Evolutionary conservation across 306 rosid genomes (phyloP).

Genomic region (Biancaea sappan): DNA sequence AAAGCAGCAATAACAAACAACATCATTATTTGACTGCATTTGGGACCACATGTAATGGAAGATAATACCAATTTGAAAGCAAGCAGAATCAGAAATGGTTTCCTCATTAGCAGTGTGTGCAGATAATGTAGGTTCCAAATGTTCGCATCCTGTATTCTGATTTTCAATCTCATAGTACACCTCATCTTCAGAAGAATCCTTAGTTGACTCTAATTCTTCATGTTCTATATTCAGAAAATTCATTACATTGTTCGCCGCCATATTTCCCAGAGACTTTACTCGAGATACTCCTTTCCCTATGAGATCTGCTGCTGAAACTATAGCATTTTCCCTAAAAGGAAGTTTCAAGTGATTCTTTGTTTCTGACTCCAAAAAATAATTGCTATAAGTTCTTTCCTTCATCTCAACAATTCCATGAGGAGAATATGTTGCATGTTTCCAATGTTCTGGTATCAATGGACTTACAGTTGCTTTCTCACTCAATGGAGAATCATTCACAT

Average conservation of each 20-base stretch:
- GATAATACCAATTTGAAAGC: conserved; percentile 76
- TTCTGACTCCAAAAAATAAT: conserved; percentile 39
- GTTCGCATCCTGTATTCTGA: conserved; percentile 53
- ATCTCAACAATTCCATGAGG: conserved; percentile 57
- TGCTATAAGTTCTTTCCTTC: conserved; percentile 39
- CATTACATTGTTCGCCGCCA: conserved; percentile 74
- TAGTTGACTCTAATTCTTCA: conserved; percentile 52
- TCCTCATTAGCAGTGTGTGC: conserved; percentile 52
- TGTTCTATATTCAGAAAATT: conserved; percentile 67
- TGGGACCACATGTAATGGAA: conserved; percentile 75
- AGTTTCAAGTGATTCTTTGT: conserved; percentile 41
- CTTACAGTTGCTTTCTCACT: conserved; percentile 43
- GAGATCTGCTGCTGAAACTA: conserved; percentile 70
- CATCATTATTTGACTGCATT: conserved; percentile 84
- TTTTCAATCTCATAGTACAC: conserved; percentile 81
- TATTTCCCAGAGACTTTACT: conserved; percentile 77
- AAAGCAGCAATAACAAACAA: conserved; percentile 91
- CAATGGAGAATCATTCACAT: conserved; percentile 53
- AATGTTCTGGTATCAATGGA: conserved; percentile 44
- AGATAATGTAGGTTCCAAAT: conserved; percentile 70
- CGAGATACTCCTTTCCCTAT: conserved; percentile 86
- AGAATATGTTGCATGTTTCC: conserved; percentile 46
- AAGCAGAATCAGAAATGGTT: conserved; percentile 51
- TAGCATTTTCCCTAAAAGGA: conserved; percentile 57
- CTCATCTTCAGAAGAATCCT: conserved; percentile 59